These are phyloP conservation scores for Glomus cerebriforme DNA, from an alignment of 192 early-diverging fungal genomes.

Conservation along the genomic window DNA sequence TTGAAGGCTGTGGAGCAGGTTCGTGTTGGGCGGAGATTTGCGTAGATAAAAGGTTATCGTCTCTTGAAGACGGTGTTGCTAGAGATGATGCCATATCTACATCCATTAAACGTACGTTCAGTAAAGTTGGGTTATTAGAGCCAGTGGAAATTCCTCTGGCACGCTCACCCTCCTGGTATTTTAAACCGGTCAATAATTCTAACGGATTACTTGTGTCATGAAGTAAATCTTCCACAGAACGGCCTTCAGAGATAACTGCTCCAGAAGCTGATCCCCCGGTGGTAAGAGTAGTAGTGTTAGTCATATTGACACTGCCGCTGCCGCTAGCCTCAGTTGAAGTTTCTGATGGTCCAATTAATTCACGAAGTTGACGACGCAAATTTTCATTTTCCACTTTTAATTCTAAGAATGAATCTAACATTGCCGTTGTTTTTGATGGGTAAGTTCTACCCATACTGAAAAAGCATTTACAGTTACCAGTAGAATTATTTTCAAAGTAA, in stretches of 20 bases:
- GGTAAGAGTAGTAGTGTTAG: not conserved
- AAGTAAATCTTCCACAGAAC: slow-evolving; percentile 3
- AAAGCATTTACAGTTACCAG: slow-evolving; percentile 36
- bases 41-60: slow-evolving; percentile 16
- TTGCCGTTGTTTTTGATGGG: slow-evolving; percentile 40
- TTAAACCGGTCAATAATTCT: slow-evolving; percentile 32
- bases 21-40: not conserved
- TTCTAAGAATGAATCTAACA: slow-evolving; percentile 51
- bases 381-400: slow-evolving; percentile 51
- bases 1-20: not conserved
- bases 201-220: slow-evolving; percentile 23
- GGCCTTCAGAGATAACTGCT: not conserved
- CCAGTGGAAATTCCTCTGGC: slow-evolving; percentile 32
- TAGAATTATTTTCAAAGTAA: slow-evolving; percentile 36
- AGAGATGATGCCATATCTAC: slow-evolving; percentile 22
- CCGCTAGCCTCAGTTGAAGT: slow-evolving; percentile 26
- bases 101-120: slow-evolving; percentile 34
- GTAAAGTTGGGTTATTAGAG: slow-evolving; percentile 14
- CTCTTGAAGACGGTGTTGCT: not conserved
- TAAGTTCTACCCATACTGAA: slow-evolving; percentile 50
- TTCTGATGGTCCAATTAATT: slow-evolving; percentile 31
- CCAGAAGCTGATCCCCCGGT: not conserved
- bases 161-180: slow-evolving; percentile 32
- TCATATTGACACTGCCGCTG: not conserved
- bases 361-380: slow-evolving; percentile 36